Conservation (phyloP, 2,329 filamentous ascomycete genomes). For the Emmonsia crescens region DNA sequence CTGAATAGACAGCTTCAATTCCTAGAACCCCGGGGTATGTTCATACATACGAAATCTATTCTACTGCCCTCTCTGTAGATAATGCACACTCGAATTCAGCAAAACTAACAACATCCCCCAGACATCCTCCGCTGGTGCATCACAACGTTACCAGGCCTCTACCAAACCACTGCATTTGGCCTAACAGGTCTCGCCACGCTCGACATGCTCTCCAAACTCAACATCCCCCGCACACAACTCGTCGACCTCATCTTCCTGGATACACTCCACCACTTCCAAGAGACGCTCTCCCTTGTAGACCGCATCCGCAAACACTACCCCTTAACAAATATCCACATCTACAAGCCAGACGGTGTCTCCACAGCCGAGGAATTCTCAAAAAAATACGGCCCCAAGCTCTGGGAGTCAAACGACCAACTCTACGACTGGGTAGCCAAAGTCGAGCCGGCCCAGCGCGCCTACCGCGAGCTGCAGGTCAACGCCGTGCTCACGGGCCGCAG, state of each 20-base stretch:
- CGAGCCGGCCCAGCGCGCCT: constrained; percentile 86
- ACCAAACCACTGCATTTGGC: constrained; percentile 75
- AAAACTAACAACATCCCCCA: constrained; percentile 15
- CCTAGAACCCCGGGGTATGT: constrained; percentile 64
- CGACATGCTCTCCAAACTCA: constrained; percentile 52
- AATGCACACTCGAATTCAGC: neutral
- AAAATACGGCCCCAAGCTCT: constrained; percentile 71
- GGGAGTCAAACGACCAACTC: constrained; percentile 73
- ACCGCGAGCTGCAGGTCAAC: constrained; percentile 73
- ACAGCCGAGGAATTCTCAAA: constrained; percentile 67
- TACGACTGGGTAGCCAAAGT: constrained; percentile 98
- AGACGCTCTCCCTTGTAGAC: constrained; percentile 64
- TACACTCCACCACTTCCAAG: constrained; percentile 70
- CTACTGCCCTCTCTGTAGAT: too few species aligned
- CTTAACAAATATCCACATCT: constrained; percentile 71
- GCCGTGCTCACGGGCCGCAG: constrained; percentile 88
- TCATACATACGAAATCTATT: constrained; percentile 3
- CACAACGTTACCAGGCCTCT: constrained; percentile 79
- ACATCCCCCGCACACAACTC: constrained; percentile 38
- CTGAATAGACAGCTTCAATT: constrained; percentile 82
- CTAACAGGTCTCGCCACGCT: constrained; percentile 70
- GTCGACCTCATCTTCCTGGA: constrained; percentile 61
- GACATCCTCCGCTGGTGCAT: constrained; percentile 90
- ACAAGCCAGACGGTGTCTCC: constrained; percentile 69
- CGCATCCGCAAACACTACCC: constrained; percentile 67